Evolutionary conservation across 2,329 filamentous ascomycete species (phyloP).

Genomic region (Aspergillus neoniger): DNA sequence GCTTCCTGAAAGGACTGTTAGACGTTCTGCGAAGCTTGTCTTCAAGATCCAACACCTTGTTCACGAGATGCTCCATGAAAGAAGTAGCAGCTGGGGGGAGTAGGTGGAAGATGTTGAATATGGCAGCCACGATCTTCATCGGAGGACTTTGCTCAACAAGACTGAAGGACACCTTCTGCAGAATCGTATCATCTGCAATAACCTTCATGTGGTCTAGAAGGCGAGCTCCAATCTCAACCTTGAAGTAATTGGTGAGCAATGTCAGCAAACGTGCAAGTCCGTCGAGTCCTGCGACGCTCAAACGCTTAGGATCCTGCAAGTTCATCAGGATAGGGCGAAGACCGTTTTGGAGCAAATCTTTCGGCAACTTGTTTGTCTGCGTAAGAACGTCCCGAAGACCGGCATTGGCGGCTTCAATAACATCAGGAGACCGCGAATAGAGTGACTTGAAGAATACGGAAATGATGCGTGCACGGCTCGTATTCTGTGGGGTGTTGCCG

Average conservation of each 20-base stretch:
- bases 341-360: conserved; percentile 91
- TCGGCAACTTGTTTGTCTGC: conserved; percentile 87
- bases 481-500: conserved; percentile 70
- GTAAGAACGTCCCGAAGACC: conserved; percentile 84
- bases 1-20: conserved; percentile 85
- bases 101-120: conserved; percentile 97
- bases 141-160: conserved; percentile 88
- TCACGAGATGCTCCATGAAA: conserved; percentile 87
- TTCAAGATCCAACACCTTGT: conserved; percentile 87
- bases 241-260: conserved; percentile 96
- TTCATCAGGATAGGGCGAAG: conserved; percentile 95
- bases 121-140: conserved; percentile 93
- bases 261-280: conserved; percentile 87
- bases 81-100: conserved; percentile 84
- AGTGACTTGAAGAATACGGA: conserved; percentile 97
- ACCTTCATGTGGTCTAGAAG: conserved; percentile 92
- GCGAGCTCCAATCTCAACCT: conserved; percentile 92
- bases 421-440: conserved; percentile 88
- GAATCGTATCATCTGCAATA: conserved; percentile 75
- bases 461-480: conserved; percentile 69
- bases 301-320: conserved; percentile 85
- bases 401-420: conserved; percentile 90
- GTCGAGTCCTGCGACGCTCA: conserved; percentile 86
- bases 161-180: conserved; percentile 92
- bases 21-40: conserved; percentile 81